Conservation (phyloP, 2,329 filamentous ascomycete species). For the Aspergillus glaucus region DNA sequence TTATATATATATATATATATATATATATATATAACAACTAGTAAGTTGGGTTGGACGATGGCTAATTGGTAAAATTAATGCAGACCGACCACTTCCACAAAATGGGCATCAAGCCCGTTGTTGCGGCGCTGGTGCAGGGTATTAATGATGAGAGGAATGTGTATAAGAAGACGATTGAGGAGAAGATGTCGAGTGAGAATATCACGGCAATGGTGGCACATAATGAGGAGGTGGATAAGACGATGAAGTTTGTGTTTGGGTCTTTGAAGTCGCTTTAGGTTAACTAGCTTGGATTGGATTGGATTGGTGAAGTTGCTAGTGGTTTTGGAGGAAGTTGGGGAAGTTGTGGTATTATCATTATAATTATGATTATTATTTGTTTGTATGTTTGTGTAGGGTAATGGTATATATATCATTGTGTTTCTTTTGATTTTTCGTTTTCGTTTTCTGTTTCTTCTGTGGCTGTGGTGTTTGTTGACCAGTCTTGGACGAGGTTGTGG, state of each 20-base stretch:
- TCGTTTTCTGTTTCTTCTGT: not conserved
- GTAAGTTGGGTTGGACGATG: too few relatives aligned
- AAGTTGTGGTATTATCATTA: too few relatives aligned
- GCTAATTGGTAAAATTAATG: not conserved
- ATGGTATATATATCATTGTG: not conserved
- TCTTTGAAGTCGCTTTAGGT: not conserved
- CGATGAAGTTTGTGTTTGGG: not conserved
- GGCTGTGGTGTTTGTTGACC: not conserved
- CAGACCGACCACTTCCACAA: not conserved
- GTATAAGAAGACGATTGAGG: not conserved
- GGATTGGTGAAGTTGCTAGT: too few relatives aligned
- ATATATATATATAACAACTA: too few relatives aligned
- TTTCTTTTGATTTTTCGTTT: not conserved
- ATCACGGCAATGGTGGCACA: not conserved
- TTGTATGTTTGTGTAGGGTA: too few relatives aligned
- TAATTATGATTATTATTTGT: too few relatives aligned
- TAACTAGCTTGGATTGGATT: too few relatives aligned
- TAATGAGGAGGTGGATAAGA: not conserved
- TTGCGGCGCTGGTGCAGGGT: not conserved
- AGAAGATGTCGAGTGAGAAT: not conserved
- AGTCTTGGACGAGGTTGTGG: conserved; percentile 15
- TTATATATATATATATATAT: too few relatives aligned
- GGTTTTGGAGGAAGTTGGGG: too few relatives aligned
- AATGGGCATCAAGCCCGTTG: not conserved
- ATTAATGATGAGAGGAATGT: not conserved